These are phyloP conservation scores for Saksenaea oblongispora DNA, from an alignment of 371 early-diverging fungal genomes.

Conservation along the genomic window DNA sequence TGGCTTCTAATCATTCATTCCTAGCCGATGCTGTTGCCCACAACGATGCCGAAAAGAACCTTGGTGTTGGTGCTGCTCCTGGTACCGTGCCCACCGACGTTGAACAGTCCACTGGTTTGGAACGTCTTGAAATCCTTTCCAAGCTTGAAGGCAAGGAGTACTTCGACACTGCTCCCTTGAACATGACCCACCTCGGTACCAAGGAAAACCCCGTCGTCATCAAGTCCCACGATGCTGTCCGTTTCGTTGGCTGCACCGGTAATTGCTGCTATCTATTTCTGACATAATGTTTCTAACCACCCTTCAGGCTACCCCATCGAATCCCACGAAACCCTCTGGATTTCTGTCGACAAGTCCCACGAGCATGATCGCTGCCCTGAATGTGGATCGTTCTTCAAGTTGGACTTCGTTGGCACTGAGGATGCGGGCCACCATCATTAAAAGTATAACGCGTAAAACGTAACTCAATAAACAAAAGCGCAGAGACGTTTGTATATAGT, in stretches of 20 bases:
- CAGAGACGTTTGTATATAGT: not conserved
- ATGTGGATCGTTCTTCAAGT: constrained; percentile 87
- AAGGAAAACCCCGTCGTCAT: constrained; percentile 86
- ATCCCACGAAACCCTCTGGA: constrained; percentile 86
- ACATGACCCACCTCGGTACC: constrained; percentile 80
- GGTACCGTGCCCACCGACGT: constrained; percentile 85
- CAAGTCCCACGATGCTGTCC: constrained; percentile 78
- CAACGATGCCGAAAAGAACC: constrained; percentile 23
- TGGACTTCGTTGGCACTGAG: constrained; percentile 56
- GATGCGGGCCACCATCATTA: constrained; percentile 48
- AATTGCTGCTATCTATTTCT: constrained; percentile 9
- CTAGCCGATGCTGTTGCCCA: constrained; percentile 43
- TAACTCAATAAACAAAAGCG: not conserved
- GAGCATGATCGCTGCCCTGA: constrained; percentile 94
- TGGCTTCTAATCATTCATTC: not conserved
- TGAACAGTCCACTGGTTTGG: constrained; percentile 91
- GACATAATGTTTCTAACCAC: not conserved
- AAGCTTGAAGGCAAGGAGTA: constrained; percentile 86
- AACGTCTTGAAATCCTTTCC: constrained; percentile 88
- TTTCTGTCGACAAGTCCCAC: constrained; percentile 74
- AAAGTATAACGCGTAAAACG: constrained; percentile 5
- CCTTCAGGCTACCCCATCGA: constrained; percentile 82
- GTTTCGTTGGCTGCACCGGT: constrained; percentile 96
- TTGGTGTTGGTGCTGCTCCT: constrained; percentile 65
- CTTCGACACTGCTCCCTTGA: constrained; percentile 86